Base-by-base conservation (phyloP, 306 rosid species). In the Pueraria montana region DNA sequence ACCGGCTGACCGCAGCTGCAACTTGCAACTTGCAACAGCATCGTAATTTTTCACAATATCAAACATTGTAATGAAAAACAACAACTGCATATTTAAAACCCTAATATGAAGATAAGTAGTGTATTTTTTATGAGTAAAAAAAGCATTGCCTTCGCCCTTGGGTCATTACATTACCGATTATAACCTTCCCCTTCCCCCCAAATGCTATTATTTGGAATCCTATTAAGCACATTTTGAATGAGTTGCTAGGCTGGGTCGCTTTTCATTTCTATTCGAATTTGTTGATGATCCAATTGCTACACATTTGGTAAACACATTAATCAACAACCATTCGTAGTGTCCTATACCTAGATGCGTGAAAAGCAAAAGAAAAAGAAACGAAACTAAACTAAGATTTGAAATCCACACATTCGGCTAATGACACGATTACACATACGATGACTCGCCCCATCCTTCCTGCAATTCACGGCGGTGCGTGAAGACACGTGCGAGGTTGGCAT, bases 401-500 rank as follows among this genome's bases (percentile, higher is more conserved):
- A 40, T 68, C 27, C 74, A 32, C 24, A 49, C 69, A 53, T 38
- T 6, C 7, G 48, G 50, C 12, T 38, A 55, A 36, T 50, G 12
- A 17, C 3, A 16, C 1, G 5, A 32, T 17, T 17, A 20, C 76
- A 16, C 59, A 67, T 67, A 11, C 14, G 5, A 81, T 6, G 80
- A 82, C 66, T 88, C 90, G 1, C 87, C 97, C 84, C 87, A 89
- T 0, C 95, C 95, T 61, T 93, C 97, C 74, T 86, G 81, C 18
- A 67, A 30, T 26, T 78, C 48, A 17, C 64, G 80, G 72, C 77
- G 56, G 17, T 59, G 83, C 0, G 78, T 17, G 42, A 80, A 58
- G 61, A 46, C 92, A 24, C 87, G 86, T 50, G 81, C 34, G 24
- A 93, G 86, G 78, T 81, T 87, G 2, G 76, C 86, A 53, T 89